Percentiles rank a stretch among this genome's conserved stretches.
Conservation (phyloP, 805 yeast genomes). For the Blastobotrys attinorum region DNA sequence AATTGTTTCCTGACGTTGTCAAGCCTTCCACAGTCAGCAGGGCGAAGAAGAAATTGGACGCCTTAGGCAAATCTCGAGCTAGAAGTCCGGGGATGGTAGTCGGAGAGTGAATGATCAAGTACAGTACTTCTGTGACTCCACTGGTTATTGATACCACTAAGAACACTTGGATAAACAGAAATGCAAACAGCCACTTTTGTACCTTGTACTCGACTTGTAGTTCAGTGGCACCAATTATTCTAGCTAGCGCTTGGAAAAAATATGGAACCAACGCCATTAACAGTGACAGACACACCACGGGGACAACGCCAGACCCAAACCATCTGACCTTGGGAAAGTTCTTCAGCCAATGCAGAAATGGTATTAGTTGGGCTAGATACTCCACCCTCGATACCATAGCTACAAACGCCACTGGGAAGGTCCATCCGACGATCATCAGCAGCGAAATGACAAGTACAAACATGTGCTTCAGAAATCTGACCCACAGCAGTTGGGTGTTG, state of each 20-base stretch:
- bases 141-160: conserved; percentile 80
- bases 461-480: conserved; percentile 33
- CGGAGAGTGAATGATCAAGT: conserved; percentile 59
- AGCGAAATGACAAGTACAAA: conserved; percentile 41
- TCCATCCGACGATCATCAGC: conserved; percentile 57
- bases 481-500: conserved; percentile 30
- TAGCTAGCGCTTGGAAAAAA: conserved; percentile 47
- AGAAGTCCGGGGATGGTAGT: conserved; percentile 61
- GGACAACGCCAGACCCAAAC: conserved; percentile 52
- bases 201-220: conserved; percentile 59
- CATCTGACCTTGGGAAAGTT: conserved; percentile 47
- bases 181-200: conserved; percentile 71
- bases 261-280: conserved; percentile 57
- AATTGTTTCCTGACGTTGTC: conserved; percentile 63
- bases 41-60: conserved; percentile 79
- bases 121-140: conserved; percentile 57
- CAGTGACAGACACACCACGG: conserved; percentile 56
- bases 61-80: conserved; percentile 75
- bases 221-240: conserved; percentile 50
- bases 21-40: conserved; percentile 68
- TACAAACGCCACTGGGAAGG: conserved; percentile 74
- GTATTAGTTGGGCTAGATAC: conserved; percentile 50
- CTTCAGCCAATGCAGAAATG: conserved; percentile 47
- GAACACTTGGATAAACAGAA: conserved; percentile 75
- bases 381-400: conserved; percentile 72